Conservation (phyloP, 2,329 filamentous ascomycete genomes). For the Ampelomyces quisqualis region DNA sequence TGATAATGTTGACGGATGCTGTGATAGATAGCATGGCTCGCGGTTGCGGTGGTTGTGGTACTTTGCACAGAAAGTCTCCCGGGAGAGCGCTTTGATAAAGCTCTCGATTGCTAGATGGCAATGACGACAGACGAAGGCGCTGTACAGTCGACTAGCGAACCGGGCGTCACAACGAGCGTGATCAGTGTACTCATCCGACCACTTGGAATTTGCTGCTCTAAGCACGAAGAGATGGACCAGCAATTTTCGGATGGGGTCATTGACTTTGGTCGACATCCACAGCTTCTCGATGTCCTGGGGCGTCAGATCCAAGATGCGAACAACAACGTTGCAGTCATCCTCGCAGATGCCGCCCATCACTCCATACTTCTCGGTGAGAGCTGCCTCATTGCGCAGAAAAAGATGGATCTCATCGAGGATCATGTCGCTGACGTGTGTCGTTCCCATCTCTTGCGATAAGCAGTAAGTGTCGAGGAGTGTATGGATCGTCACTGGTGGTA, state of each 20-base stretch:
- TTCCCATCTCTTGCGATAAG: slow-evolving; percentile 6
- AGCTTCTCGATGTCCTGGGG: slow-evolving; percentile 6
- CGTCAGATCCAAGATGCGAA: slow-evolving; percentile 6
- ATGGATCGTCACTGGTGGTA: slow-evolving; percentile 1
- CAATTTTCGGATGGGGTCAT: slow-evolving; percentile 9
- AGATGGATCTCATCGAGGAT: slow-evolving; percentile 6
- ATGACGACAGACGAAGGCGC: no score
- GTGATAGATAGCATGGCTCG: not conserved
- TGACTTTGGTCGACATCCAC: slow-evolving; percentile 3
- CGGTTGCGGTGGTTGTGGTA: slow-evolving; percentile 5
- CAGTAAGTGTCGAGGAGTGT: slow-evolving; percentile 8
- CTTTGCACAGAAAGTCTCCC: not conserved
- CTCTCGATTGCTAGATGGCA: not conserved
- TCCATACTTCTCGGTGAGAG: not conserved
- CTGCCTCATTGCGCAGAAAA: slow-evolving; percentile 1
- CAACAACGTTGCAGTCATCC: not conserved
- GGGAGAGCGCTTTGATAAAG: not conserved
- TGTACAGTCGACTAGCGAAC: no score
- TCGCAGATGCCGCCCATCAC: not conserved
- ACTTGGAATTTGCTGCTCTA: no score
- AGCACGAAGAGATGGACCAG: slow-evolving; percentile 12
- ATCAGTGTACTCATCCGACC: no score
- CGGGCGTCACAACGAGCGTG: no score
- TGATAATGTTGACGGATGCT: not conserved
- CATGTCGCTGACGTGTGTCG: slow-evolving; percentile 9